A percentile compares a stretch with the other conserved stretches of the same genome.
phyloP scores from a whole-genome alignment of 768 basidiomycete species.

The Collybia sordida region DNA sequence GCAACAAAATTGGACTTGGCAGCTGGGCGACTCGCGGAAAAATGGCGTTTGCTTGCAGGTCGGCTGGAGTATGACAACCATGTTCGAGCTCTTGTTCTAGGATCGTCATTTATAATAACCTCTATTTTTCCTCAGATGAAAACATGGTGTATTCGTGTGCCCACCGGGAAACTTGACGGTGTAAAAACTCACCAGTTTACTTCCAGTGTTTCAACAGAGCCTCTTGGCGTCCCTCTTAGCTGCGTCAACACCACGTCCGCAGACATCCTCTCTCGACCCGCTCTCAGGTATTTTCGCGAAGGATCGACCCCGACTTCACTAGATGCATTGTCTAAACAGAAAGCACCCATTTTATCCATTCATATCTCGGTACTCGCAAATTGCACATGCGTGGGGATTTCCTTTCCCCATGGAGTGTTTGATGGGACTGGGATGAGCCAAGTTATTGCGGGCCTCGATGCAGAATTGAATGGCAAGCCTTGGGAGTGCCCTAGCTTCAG shows the following conservation, averaged over 20 bases:
- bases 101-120: too few species aligned
- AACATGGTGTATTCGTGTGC: too few species aligned
- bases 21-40: constrained; percentile 4
- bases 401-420: constrained; percentile 4
- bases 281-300: constrained; percentile 6
- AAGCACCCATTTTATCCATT: constrained; percentile 6
- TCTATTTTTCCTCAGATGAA: too few species aligned
- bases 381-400: constrained; percentile 3
- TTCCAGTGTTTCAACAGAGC: too few species aligned
- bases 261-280: not conserved
- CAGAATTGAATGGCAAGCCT: not conserved
- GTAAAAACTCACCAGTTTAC: too few species aligned
- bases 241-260: not conserved
- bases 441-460: not conserved
- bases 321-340: not conserved
- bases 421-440: constrained; percentile 4
- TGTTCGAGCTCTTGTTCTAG: too few species aligned
- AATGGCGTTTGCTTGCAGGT: constrained; percentile 9
- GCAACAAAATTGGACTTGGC: not conserved
- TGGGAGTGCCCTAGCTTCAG: not conserved
- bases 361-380: constrained; percentile 5
- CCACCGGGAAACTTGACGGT: too few species aligned
- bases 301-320: constrained; percentile 1
- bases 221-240: constrained; percentile 1
- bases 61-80: not conserved